These are phyloP conservation scores for Xerophyta viscosa DNA, from an alignment of 106 monocot genomes.

Conservation along the genomic window DNA sequence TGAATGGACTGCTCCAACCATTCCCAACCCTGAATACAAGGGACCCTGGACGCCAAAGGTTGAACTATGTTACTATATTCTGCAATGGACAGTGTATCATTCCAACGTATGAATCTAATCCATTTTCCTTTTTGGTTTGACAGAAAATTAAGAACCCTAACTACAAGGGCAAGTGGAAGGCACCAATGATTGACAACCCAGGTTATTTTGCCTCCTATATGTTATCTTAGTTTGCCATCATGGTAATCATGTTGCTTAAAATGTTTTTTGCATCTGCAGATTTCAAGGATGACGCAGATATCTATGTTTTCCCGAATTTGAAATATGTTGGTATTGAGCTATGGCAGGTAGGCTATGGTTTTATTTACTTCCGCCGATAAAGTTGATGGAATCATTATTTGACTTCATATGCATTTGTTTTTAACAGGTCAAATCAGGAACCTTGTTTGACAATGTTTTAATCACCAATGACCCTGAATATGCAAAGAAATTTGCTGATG, in stretches of 20 bases:
- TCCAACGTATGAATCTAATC: neutral
- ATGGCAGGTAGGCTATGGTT: too few relatives aligned
- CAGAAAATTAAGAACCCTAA: conserved; percentile 68
- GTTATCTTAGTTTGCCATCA: neutral
- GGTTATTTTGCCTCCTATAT: conserved; percentile 18
- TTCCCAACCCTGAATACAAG: conserved; percentile 73
- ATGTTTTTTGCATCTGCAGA: conserved; percentile 3
- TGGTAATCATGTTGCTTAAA: neutral
- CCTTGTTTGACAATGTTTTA: conserved; percentile 73
- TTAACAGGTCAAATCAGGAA: conserved; percentile 65
- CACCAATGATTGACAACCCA: conserved; percentile 77
- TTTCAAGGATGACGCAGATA: conserved; percentile 14
- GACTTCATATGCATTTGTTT: neutral
- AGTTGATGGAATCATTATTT: too few relatives aligned
- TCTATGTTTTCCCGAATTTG: conserved; percentile 11
- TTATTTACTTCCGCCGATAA: too few relatives aligned
- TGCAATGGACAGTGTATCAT: neutral
- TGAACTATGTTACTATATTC: neutral
- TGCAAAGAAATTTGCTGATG: conserved; percentile 73
- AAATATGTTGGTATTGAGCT: conserved; percentile 18
- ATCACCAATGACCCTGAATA: conserved; percentile 82
- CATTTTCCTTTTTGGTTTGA: neutral
- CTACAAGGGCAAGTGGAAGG: conserved; percentile 80
- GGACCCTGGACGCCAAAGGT: conserved; percentile 73
- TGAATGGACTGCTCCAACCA: conserved; percentile 60